A percentile compares a stretch with the other conserved stretches of the same genome.
These are phyloP conservation scores for Vitellaria paradoxa DNA, from an alignment of 179 eudicot species.

Conservation along the genomic window DNA sequence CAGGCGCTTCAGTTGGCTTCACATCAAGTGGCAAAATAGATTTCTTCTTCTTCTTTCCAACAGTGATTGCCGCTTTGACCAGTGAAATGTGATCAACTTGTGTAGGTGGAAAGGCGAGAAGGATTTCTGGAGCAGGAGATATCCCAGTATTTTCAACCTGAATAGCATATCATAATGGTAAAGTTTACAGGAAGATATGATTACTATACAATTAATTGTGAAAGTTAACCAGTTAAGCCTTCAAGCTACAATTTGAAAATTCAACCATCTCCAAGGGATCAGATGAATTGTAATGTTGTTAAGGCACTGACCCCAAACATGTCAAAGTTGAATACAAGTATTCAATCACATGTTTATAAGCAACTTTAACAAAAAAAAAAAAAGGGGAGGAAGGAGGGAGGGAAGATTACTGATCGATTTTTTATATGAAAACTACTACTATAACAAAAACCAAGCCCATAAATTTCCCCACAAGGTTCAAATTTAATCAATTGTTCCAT, in stretches of 20 bases:
- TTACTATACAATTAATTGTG: background rate
- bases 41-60: conserved; percentile 82
- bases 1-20: conserved; percentile 60
- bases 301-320: background rate
- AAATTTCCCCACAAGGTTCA: background rate
- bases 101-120: conserved; percentile 77
- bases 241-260: background rate
- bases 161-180: background rate
- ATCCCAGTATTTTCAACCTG: conserved; percentile 42
- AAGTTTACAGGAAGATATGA: background rate
- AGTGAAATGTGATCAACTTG: conserved; percentile 64
- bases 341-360: background rate
- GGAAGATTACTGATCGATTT: background rate
- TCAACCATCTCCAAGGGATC: background rate
- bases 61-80: conserved; percentile 55
- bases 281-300: background rate
- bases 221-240: background rate
- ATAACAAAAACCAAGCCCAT: background rate
- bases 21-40: conserved; percentile 68
- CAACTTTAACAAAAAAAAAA: no score
- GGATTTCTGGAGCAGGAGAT: conserved; percentile 64
- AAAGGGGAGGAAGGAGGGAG: no score
- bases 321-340: background rate
- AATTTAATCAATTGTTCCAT: background rate
- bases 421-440: background rate